A percentile compares a stretch with the other conserved stretches of the same genome.
Conservation (phyloP, 108 stramenopile genomes). For the Asterionellopsis glacialis region DNA sequence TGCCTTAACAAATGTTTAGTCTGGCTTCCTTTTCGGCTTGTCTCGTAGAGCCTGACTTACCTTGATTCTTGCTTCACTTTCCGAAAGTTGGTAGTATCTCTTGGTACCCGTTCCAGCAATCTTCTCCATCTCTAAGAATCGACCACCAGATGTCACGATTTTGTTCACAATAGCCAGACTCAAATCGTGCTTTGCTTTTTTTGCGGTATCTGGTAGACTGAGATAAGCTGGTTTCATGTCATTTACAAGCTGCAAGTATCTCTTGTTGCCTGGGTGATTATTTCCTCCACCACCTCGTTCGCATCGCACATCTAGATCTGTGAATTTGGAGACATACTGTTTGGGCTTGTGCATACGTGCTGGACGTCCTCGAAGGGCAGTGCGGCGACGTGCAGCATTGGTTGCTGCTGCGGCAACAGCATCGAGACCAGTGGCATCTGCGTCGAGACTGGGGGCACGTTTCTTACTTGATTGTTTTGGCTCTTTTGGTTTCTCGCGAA, state of each 20-base stretch:
- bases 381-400: too few species aligned
- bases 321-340: too few species aligned
- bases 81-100: conserved; percentile 16
- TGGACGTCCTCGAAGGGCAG: too few species aligned
- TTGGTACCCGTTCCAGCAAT: neutral
- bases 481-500: conserved; percentile 18
- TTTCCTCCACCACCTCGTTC: conserved; percentile 41
- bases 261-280: conserved; percentile 44
- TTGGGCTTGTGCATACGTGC: too few species aligned
- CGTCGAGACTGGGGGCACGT: too few species aligned
- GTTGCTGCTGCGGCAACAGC: too few species aligned
- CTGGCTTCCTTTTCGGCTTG: too few species aligned
- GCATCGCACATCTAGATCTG: conserved; percentile 22
- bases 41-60: conserved; percentile 38
- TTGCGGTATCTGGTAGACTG: conserved; percentile 11
- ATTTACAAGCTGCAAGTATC: conserved; percentile 30
- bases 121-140: conserved; percentile 26
- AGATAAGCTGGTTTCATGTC: conserved; percentile 29
- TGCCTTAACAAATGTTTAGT: too few species aligned
- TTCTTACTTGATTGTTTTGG: too few species aligned
- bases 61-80: conserved; percentile 31
- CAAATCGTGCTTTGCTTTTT: conserved; percentile 39
- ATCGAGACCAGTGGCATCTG: too few species aligned
- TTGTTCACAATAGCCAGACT: conserved; percentile 22
- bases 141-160: conserved; percentile 11